Percentiles rank a stretch among this genome's conserved stretches.
Conservation (phyloP, 805 yeast genomes). For the Metschnikowia kofuensis region DNA sequence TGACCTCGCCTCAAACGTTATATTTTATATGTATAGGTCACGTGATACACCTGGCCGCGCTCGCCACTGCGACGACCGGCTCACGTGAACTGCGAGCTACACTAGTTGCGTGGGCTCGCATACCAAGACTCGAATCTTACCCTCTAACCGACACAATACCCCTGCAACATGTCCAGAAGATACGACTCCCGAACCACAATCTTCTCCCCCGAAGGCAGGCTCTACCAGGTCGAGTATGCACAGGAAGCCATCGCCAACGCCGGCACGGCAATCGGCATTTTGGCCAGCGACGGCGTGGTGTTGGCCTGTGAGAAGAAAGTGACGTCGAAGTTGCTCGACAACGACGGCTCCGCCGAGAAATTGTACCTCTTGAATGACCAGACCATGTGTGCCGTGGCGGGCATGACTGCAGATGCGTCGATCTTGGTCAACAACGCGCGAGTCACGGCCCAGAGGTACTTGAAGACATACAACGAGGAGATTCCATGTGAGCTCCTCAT, state of each 20-base stretch:
- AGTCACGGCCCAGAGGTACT: constrained; percentile 74
- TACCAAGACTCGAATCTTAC: background rate
- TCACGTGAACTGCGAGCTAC: too few species aligned
- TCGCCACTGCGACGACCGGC: constrained; percentile 8
- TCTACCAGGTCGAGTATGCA: constrained; percentile 96
- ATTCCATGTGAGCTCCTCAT: constrained; percentile 93
- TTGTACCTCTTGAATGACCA: constrained; percentile 78
- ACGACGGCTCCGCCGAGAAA: constrained; percentile 91
- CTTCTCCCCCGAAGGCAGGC: constrained; percentile 97
- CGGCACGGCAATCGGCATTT: constrained; percentile 77
- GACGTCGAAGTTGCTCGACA: constrained; percentile 87
- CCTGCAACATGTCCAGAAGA: constrained; percentile 72
- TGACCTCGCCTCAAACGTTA: too few species aligned
- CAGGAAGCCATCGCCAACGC: constrained; percentile 86
- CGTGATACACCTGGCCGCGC: background rate
- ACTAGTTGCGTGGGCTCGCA: too few species aligned
- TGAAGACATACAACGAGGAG: constrained; percentile 84
- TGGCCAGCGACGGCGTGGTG: constrained; percentile 83
- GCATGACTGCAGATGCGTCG: constrained; percentile 95
- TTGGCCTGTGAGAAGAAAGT: constrained; percentile 96
- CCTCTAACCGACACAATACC: background rate
- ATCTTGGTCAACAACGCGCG: constrained; percentile 88
- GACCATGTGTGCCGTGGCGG: constrained; percentile 93
- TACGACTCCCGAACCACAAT: constrained; percentile 99
- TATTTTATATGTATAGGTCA: too few species aligned